phyloP scores from a whole-genome alignment of 2,329 filamentous ascomycete genomes.

The Fusarium armeniacum region DNA sequence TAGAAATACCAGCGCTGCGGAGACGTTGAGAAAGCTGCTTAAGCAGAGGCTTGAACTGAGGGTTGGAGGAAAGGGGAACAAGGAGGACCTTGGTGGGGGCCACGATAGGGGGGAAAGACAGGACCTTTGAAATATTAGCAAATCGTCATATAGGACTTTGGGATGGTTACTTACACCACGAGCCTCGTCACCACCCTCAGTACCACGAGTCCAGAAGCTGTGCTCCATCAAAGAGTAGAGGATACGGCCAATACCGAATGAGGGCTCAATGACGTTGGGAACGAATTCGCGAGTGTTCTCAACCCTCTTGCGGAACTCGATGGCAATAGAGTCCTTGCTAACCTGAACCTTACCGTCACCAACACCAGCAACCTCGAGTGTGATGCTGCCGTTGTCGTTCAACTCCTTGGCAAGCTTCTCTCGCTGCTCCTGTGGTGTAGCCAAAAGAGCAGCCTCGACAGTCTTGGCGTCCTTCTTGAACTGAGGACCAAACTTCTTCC shows the following conservation, averaged over 20 bases:
- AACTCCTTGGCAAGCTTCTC: slow-evolving; percentile 84
- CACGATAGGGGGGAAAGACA: slow-evolving; percentile 72
- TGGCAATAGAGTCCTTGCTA: slow-evolving; percentile 81
- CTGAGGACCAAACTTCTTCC: slow-evolving; percentile 94
- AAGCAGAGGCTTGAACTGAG: slow-evolving; percentile 83
- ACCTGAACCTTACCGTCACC: slow-evolving; percentile 82
- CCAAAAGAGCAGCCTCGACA: slow-evolving; percentile 83
- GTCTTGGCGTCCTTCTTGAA: slow-evolving; percentile 96
- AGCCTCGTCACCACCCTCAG: slow-evolving; percentile 75
- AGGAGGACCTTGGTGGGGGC: slow-evolving; percentile 97
- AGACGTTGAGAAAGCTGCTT: slow-evolving; percentile 81
- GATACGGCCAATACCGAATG: slow-evolving; percentile 96
- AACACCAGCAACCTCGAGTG: slow-evolving; percentile 78
- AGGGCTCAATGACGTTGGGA: slow-evolving; percentile 96
- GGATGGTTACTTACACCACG: slow-evolving; percentile 78
- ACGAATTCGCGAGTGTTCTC: slow-evolving; percentile 92
- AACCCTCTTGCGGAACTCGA: slow-evolving; percentile 85
- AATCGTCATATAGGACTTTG: background rate
- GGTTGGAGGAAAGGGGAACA: slow-evolving; percentile 86
- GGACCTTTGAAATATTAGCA: slow-evolving; percentile 58
- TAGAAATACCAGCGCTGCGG: slow-evolving; percentile 82
- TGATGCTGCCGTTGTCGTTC: slow-evolving; percentile 79
- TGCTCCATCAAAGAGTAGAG: slow-evolving; percentile 95
- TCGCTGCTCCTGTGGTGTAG: slow-evolving; percentile 82
- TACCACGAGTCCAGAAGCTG: slow-evolving; percentile 88